phyloP scores from a whole-genome alignment of 1,139 yeast genomes.

The Debaryomyces fabryi region DNA sequence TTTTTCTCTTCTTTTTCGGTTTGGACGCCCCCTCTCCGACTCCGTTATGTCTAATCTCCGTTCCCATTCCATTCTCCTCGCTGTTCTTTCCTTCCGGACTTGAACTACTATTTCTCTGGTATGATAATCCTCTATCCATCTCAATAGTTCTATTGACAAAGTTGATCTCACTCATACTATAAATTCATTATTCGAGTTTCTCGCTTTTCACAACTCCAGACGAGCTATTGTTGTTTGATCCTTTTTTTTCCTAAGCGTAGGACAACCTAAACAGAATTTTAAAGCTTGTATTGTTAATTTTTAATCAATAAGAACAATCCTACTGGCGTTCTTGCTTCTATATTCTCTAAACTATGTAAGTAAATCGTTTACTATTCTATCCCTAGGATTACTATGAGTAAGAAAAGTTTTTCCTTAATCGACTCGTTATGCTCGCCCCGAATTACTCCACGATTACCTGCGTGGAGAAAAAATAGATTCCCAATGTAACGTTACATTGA shows the following conservation, averaged over 20 bases:
- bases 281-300: not conserved
- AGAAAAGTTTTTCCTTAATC: constrained; percentile 4
- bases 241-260: not conserved
- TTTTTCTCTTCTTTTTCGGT: constrained; percentile 24
- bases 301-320: not conserved
- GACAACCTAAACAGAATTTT: not conserved
- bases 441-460: not conserved
- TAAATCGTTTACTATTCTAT: not conserved
- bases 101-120: not conserved
- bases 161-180: constrained; percentile 1
- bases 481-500: constrained; percentile 13
- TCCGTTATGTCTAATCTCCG: not conserved
- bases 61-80: not conserved
- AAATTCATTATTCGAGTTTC: not conserved
- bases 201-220: not conserved
- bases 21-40: not conserved
- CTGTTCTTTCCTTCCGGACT: constrained; percentile 5
- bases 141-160: not conserved
- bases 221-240: not conserved
- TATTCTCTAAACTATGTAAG: not conserved
- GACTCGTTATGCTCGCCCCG: not conserved
- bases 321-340: not conserved
- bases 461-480: constrained; percentile 1
- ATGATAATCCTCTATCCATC: not conserved
- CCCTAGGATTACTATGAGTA: not conserved